These are phyloP conservation scores for Apiotrichum porosum DNA, from an alignment of 1,284 basidiomycete genomes.

Conservation along the genomic window DNA sequence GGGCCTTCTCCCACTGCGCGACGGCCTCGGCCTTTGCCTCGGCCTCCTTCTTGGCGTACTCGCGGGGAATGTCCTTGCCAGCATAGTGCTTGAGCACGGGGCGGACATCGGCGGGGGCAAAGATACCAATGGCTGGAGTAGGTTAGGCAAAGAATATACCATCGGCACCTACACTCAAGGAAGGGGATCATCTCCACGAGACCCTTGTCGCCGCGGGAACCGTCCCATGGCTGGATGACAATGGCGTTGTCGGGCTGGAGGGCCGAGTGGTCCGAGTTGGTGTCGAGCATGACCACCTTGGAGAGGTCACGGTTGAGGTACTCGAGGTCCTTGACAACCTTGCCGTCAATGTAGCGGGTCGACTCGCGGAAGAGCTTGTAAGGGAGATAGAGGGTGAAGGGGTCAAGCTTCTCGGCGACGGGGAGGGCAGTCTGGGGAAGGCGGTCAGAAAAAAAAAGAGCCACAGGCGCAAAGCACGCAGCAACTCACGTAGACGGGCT, in stretches of 20 bases:
- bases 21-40: constrained; percentile 70
- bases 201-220: constrained; percentile 69
- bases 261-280: constrained; percentile 67
- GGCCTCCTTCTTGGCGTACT: constrained; percentile 82
- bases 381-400: constrained; percentile 80
- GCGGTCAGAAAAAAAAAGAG: not conserved
- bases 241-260: constrained; percentile 89
- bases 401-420: constrained; percentile 91
- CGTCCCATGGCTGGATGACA: constrained; percentile 81
- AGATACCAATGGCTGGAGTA: constrained; percentile 72
- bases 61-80: constrained; percentile 80
- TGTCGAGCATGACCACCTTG: constrained; percentile 87
- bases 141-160: not conserved
- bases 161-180: constrained; percentile 76
- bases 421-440: constrained; percentile 70
- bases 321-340: constrained; percentile 81
- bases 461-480: not conserved
- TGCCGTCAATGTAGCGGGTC: constrained; percentile 70
- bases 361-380: constrained; percentile 90
- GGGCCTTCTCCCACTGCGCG: constrained; percentile 73
- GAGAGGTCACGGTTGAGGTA: constrained; percentile 89
- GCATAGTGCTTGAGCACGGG: constrained; percentile 78
- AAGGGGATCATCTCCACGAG: constrained; percentile 90
- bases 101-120: constrained; percentile 76
- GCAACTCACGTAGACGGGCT: constrained; percentile 76